phyloP scores from a whole-genome alignment of 192 early-diverging fungal species.

The Coemansia asiatica region DNA sequence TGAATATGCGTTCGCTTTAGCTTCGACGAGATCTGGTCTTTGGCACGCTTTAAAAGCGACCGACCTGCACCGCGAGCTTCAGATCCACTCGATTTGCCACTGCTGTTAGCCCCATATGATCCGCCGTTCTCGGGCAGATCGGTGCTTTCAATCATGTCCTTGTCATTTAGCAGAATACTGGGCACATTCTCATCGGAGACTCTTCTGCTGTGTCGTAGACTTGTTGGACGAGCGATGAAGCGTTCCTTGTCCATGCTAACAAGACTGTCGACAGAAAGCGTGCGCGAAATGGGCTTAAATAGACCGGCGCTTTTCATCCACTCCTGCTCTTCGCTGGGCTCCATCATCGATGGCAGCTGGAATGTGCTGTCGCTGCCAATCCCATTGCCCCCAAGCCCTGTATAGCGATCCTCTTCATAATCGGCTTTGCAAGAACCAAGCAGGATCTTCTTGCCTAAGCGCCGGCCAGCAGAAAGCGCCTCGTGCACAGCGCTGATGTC shows the following conservation, averaged over 20 bases:
- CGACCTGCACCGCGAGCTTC: background rate
- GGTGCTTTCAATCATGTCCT: background rate
- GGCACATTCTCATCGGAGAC: slow-evolving; percentile 11
- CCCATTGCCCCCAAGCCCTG: slow-evolving; percentile 21
- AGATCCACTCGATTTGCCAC: background rate
- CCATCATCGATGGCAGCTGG: slow-evolving; percentile 39
- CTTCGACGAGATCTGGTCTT: slow-evolving; percentile 25
- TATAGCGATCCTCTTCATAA: slow-evolving; percentile 29
- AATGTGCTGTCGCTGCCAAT: slow-evolving; percentile 8
- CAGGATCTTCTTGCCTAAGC: slow-evolving; percentile 32
- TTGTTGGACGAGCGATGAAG: background rate
- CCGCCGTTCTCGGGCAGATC: background rate
- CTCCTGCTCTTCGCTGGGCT: slow-evolving; percentile 38
- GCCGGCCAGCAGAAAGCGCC: slow-evolving; percentile 22
- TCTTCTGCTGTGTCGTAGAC: background rate
- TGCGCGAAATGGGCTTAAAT: slow-evolving; percentile 11
- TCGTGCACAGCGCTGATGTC: slow-evolving; percentile 15
- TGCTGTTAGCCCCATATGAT: slow-evolving; percentile 1
- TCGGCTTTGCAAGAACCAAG: slow-evolving; percentile 1
- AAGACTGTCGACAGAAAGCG: slow-evolving; percentile 25
- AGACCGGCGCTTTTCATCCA: slow-evolving; percentile 17
- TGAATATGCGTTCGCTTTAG: slow-evolving; percentile 6
- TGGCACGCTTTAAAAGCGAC: slow-evolving; percentile 37
- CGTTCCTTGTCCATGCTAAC: slow-evolving; percentile 1
- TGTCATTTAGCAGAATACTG: background rate